Evolutionary conservation across 2,329 filamentous ascomycete species (phyloP), one percentile per base, ranked within the genome.

Genomic region (Exophiala viscosa): DNA sequence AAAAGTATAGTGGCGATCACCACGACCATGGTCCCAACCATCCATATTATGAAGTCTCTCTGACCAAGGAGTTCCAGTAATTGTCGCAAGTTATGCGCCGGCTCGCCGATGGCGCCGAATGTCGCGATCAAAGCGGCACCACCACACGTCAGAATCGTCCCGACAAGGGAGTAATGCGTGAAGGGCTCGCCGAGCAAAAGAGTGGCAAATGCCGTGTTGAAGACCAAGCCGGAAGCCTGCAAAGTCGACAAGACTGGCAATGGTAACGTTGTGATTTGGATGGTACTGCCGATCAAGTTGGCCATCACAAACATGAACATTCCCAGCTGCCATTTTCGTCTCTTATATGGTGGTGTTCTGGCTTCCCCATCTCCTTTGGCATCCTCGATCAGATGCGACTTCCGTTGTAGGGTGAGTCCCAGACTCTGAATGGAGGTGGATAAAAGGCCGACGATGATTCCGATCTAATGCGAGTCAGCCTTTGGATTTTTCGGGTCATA

Each of bases 251-350:
- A 81, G 5, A 99, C 90, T 15, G 93, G 93, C 17, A 99, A 78
- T 13, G 93, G 93, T 40, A 99, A 78, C 1, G 92, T 96, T 28
- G 93, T 96, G 68, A 99, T 97, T 73, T 99, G 93, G 54, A 99
- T 93, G 34, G 90, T 92, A 73, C 91, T 96, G 54, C 93, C 93
- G 50, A 97, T 79, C 50, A 99, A 80, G 69, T 99, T 99, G 58
- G 93, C 89, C 61, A 95, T 78, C 61, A 99, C 84, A 72, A 99
- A 99, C 84, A 99, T 93, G 67, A 85, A 83, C 91, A 99, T 97
- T 52, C 93, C 93, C 61, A 81, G 76, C 81, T 96, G 93, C 93
- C 93, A 99, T 79, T 90, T 82, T 65, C 91, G 83, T 66, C 93
- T 83, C 66, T 87, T 86, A 72, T 96, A 95, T 3, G 93, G 90